phyloP scores from a whole-genome alignment of 176 grass and related monocot genomes.

The Oryza meridionalis region DNA sequence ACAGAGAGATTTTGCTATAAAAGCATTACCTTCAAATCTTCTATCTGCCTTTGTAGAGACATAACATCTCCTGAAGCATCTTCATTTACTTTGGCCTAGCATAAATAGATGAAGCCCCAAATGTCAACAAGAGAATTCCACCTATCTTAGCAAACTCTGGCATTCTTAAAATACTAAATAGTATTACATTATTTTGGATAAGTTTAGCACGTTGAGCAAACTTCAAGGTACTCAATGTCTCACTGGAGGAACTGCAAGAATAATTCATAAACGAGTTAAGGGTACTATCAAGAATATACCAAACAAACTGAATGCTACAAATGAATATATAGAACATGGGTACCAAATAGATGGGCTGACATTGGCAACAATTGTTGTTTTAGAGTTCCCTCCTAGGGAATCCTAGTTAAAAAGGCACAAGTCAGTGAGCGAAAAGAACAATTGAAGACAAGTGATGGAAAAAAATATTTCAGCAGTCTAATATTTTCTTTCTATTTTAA shows the following conservation, averaged over 20 bases:
- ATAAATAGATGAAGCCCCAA: slow-evolving; percentile 29
- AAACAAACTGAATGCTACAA: slow-evolving; percentile 23
- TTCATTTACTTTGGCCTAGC: slow-evolving; percentile 93
- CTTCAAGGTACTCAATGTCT: slow-evolving; percentile 95
- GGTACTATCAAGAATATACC: slow-evolving; percentile 25
- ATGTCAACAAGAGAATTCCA: slow-evolving; percentile 5
- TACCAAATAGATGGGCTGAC: slow-evolving; percentile 95
- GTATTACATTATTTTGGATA: slow-evolving; percentile 96
- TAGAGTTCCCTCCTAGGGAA: slow-evolving; percentile 93
- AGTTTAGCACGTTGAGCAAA: slow-evolving; percentile 94
- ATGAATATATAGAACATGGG: slow-evolving; percentile 33
- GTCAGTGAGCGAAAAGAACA: slow-evolving; percentile 35
- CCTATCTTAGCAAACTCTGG: slow-evolving; percentile 36
- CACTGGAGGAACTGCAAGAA: slow-evolving; percentile 75
- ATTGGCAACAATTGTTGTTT: slow-evolving; percentile 90
- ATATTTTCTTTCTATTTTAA: slow-evolving; percentile 42
- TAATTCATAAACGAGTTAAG: slow-evolving; percentile 40
- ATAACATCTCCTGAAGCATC: slow-evolving; percentile 88
- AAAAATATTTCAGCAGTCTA: not conserved
- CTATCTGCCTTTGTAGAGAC: slow-evolving; percentile 84
- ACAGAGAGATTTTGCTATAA: slow-evolving; percentile 7
- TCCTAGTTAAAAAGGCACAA: slow-evolving; percentile 58
- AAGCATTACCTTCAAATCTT: slow-evolving; percentile 69
- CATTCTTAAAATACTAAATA: slow-evolving; percentile 3
- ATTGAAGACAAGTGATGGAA: slow-evolving; percentile 18